Percentiles rank a stretch among this genome's conserved stretches.
Conservation (phyloP, 257 asterid species). For the Verbascum thapsus region DNA sequence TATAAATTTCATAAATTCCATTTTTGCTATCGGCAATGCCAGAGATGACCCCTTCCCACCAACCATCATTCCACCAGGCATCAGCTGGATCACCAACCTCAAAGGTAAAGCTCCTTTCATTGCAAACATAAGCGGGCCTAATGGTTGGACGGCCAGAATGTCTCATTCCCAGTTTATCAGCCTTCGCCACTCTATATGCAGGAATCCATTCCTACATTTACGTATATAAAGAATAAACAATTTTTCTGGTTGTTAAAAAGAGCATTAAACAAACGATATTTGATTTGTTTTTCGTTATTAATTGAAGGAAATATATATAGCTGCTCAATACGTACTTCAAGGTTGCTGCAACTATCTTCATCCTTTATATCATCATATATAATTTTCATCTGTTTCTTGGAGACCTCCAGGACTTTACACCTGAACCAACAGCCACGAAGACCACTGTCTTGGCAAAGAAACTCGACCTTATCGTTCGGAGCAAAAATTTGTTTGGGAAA, state of each 20-base stretch:
- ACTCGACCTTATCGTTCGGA: constrained; percentile 69
- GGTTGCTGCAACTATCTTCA: constrained; percentile 64
- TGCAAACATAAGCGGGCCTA: constrained; percentile 61
- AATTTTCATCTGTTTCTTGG: constrained; percentile 65
- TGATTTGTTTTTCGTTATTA: too few relatives aligned
- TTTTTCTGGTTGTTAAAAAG: neutral
- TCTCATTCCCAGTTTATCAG: constrained; percentile 87
- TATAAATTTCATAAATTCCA: constrained; percentile 61
- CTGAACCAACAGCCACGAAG: constrained; percentile 99
- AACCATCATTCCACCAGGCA: constrained; percentile 98
- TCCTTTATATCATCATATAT: constrained; percentile 73
- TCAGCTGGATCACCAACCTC: constrained; percentile 83
- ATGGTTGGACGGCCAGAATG: constrained; percentile 62
- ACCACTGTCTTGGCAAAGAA: constrained; percentile 95
- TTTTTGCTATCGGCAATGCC: constrained; percentile 37
- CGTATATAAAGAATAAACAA: constrained; percentile 20
- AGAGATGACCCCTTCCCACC: constrained; percentile 97
- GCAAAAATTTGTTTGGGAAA: too few relatives aligned
- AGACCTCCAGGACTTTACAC: constrained; percentile 67
- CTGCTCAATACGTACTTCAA: constrained; percentile 85
- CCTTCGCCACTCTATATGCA: constrained; percentile 60
- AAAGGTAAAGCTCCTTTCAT: constrained; percentile 37
- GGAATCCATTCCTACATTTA: constrained; percentile 84
- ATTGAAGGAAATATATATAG: too few relatives aligned
- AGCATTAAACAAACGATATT: too few relatives aligned